Base-by-base conservation (phyloP, 2,329 filamentous ascomycete species). In the Talaromyces sp. region DNA sequence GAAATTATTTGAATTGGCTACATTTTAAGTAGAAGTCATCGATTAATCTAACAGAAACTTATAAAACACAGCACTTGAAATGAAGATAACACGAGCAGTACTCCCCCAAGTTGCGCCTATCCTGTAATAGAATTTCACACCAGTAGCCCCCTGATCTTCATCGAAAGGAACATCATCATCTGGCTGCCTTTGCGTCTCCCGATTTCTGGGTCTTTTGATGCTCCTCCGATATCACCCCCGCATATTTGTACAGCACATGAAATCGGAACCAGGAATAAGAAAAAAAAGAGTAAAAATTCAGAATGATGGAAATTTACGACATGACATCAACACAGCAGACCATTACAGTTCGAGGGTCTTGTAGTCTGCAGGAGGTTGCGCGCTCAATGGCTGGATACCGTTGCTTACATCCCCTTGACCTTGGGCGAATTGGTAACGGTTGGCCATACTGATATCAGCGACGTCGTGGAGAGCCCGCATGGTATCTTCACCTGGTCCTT, bases 321-420 rank as follows among this genome's bases (percentile, higher is more conserved):
- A 61, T 42, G 12, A 54, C 50, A 54, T 37, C 7, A 42, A 40
- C 28, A n/a, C 11, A 54, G 23, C 14, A 60, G 5, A 9, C 37
- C 39, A 44, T 74, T 73, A 79, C 67, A 80, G 70, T 44, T 80
- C 77, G 64, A 78, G 72, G 37, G 71, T 72, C 65, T 77, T 79
- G 69, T 73, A 78, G 61, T 79, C 77, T 35, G 72, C 72, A 42
- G 74, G 77, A n/a, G 67, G 65, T 54, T 76, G 73, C 4, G 73
- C 72, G 50, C 76, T 79, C 68, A 77, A 67, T n/a, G 77, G 78
- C 60, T 77, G 76, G 16, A 72, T 69, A 46, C 71, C 71, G 23
- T 68, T 67, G 21, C 72, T 69, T 16, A 67, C 58, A 57, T 75
- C 72, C 23, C 68, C 68, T 55, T 71, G 69, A 16, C 68, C 67